Conservation (phyloP, 208 protist genomes). For the Leishmania lainsoni region DNA sequence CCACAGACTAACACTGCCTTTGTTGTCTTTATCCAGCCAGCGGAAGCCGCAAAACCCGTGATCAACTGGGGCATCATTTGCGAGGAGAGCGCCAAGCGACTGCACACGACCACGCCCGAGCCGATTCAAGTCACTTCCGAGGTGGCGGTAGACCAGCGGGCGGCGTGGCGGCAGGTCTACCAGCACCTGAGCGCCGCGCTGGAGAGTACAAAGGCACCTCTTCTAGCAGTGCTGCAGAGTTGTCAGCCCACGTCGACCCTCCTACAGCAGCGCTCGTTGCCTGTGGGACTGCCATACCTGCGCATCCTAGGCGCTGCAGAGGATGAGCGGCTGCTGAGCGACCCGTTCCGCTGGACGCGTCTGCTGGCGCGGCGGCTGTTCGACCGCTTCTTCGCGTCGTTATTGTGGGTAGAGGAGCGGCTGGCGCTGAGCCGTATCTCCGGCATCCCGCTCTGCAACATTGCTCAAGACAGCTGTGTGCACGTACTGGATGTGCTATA, state of each 20-base stretch:
- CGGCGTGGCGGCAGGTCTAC: constrained; percentile 70
- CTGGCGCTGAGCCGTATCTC: constrained; percentile 78
- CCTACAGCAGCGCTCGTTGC: constrained; percentile 68
- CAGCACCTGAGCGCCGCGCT: constrained; percentile 52
- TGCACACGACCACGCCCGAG: constrained; percentile 28
- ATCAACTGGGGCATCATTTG: constrained; percentile 68
- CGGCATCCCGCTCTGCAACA: constrained; percentile 87
- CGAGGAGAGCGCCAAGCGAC: constrained; percentile 58
- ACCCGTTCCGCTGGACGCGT: constrained; percentile 83
- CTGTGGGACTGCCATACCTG: constrained; percentile 63
- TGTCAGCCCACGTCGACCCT: constrained; percentile 54
- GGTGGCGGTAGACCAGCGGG: constrained; percentile 51
- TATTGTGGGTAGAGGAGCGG: constrained; percentile 85
- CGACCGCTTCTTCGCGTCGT: constrained; percentile 81
- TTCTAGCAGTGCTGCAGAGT: constrained; percentile 84
- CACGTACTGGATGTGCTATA: constrained; percentile 88
- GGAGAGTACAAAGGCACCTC: constrained; percentile 42
- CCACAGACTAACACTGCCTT: constrained; percentile 48
- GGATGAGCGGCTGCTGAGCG: constrained; percentile 82
- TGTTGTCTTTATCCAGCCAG: constrained; percentile 82
- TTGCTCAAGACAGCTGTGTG: constrained; percentile 85
- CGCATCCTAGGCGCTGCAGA: constrained; percentile 78
- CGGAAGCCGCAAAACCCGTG: constrained; percentile 59
- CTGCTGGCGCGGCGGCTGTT: constrained; percentile 69
- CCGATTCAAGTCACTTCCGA: constrained; percentile 44